Evolutionary conservation across 2,329 filamentous ascomycete species (phyloP).

Genomic region (Ceratocystis eucalypticola): DNA sequence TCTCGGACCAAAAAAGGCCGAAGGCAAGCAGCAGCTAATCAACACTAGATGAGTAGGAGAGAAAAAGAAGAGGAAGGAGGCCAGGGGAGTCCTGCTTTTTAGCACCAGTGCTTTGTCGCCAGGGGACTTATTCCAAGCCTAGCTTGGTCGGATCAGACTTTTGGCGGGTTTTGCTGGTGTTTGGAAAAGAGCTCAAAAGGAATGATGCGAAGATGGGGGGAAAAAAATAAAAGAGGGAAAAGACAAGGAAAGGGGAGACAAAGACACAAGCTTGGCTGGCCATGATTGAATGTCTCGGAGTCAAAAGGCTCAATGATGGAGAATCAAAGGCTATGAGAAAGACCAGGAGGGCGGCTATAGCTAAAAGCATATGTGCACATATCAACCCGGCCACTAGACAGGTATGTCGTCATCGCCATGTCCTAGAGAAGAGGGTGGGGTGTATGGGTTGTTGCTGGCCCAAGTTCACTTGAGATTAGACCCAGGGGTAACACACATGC

Average conservation of each 20-base stretch:
- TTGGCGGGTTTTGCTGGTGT: too few species aligned
- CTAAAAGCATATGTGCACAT: neutral
- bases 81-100: too few species aligned
- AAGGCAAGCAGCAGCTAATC: neutral
- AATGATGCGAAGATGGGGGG: neutral
- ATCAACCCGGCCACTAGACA: neutral
- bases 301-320: neutral
- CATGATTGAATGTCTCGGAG: neutral
- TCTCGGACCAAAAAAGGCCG: neutral
- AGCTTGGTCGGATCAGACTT: too few species aligned
- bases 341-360: neutral
- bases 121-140: too few species aligned
- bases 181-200: too few species aligned
- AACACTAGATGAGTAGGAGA: too few species aligned
- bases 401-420: neutral
- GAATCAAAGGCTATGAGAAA: neutral
- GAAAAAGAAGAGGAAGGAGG: too few species aligned
- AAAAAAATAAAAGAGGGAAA: neutral
- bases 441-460: neutral
- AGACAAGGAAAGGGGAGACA: neutral
- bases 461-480: neutral
- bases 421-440: neutral
- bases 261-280: neutral
- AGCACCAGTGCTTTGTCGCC: too few species aligned
- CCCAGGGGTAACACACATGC: constrained; percentile 2